Conservation (phyloP, 768 basidiomycete genomes). For the Lactarius sanguifluus region DNA sequence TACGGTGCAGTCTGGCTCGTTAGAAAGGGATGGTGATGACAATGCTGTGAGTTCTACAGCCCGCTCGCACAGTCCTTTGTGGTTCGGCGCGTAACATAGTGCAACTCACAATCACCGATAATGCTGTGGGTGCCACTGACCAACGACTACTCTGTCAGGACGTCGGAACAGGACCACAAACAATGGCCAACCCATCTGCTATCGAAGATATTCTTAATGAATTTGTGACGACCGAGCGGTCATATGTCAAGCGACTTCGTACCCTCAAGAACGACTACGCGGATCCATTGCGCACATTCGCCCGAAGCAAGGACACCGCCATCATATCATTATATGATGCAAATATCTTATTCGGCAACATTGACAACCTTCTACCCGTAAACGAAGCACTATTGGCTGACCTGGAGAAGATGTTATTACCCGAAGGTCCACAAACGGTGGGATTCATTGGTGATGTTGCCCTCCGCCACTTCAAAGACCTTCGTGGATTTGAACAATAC, state of each 20-base stretch:
- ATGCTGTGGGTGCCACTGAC: not conserved
- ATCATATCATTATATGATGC: conserved; percentile 91
- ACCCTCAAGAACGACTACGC: conserved; percentile 88
- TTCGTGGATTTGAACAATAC: conserved; percentile 87
- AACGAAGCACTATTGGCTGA: conserved; percentile 85
- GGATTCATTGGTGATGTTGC: conserved; percentile 82
- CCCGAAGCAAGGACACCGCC: conserved; percentile 78
- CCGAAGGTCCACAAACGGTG: conserved; percentile 54
- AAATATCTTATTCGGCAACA: conserved; percentile 90
- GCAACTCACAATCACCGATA: not conserved
- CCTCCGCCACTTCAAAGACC: conserved; percentile 80
- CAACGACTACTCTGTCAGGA: conserved; percentile 7
- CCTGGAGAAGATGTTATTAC: conserved; percentile 73
- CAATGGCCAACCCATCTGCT: conserved; percentile 61
- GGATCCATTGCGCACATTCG: conserved; percentile 84
- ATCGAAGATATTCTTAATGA: conserved; percentile 79
- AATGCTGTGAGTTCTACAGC: conserved; percentile 31
- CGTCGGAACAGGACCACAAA: conserved; percentile 47
- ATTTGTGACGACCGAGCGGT: conserved; percentile 83
- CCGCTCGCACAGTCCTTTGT: not conserved
- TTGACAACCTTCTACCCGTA: conserved; percentile 85
- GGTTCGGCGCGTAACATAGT: not conserved
- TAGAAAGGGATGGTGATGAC: conserved; percentile 36
- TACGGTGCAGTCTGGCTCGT: conserved; percentile 44
- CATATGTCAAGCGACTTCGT: conserved; percentile 81